phyloP scores from a whole-genome alignment of 2,329 filamentous ascomycete genomes.

The Fusarium brevicatenulatum region DNA sequence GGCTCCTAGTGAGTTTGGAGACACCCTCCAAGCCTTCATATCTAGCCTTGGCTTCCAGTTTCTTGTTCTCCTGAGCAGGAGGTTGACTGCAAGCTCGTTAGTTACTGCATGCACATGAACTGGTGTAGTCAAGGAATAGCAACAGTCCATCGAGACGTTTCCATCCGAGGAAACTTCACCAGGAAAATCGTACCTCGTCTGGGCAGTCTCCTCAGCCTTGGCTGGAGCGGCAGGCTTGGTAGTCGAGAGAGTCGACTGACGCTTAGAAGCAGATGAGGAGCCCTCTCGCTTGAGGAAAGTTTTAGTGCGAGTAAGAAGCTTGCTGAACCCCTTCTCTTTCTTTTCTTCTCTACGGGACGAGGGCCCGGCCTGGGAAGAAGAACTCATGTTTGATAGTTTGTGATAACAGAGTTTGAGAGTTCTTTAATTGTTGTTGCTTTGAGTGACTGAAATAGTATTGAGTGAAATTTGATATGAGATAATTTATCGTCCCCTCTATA shows the following conservation, averaged over 20 bases:
- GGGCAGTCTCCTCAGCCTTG: constrained; percentile 38
- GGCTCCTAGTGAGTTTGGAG: constrained; percentile 57
- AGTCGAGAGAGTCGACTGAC: constrained; percentile 40
- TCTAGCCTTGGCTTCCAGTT: constrained; percentile 41
- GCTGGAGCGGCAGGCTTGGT: constrained; percentile 29
- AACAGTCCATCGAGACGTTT: background rate
- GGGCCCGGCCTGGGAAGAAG: constrained; percentile 52
- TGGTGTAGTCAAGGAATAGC: background rate
- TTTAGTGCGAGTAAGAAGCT: constrained; percentile 60
- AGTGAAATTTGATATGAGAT: background rate
- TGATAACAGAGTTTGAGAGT: background rate
- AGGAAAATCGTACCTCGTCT: constrained; percentile 42
- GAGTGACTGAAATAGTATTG: background rate
- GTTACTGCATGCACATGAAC: background rate
- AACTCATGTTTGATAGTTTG: constrained; percentile 52
- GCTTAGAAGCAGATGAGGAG: constrained; percentile 43
- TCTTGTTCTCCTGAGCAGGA: constrained; percentile 26
- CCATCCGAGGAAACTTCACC: background rate
- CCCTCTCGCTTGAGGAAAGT: constrained; percentile 58
- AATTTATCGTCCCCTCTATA: background rate
- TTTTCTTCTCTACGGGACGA: constrained; percentile 48
- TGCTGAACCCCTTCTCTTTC: constrained; percentile 60
- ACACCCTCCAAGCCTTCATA: constrained; percentile 49
- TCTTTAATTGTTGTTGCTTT: background rate
- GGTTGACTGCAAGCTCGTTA: constrained; percentile 33